Base-by-base conservation (phyloP, 2,329 filamentous ascomycete species). In the Pseudopithomyces maydicus region DNA sequence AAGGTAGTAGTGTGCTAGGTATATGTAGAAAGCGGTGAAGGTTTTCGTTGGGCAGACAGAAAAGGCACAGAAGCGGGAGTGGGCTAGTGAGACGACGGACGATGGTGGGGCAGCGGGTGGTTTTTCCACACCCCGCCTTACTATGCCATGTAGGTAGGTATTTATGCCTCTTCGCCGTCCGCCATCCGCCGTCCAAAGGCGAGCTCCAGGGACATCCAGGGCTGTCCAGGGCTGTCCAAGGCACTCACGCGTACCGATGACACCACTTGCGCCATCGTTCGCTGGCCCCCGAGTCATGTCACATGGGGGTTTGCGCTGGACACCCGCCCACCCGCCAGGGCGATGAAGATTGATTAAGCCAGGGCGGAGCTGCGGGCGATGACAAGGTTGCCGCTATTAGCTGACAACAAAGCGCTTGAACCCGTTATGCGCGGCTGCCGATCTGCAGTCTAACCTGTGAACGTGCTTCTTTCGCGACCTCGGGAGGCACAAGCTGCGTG, bases 61-160 rank as follows among this genome's bases (percentile, higher is more conserved):
- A 32, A 42, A 35, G 48, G 26, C 6, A 26, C 46, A 54, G 42
- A 33, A 32, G 53, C 29, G 33, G 53, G 55, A 35, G 36, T 36
- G 35, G 45, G 43, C 54, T 50, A 46, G 48, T 54, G 43, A 50
- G 45, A 43, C 36, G 32, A 36, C 43, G 43, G 23, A 45, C n/a
- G 26, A 55, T 52, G 54, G 61, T 63, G 60, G 63, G 59, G 63
- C 61, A 60, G 26, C 8, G 26, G 26, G 26, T 17, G 22, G n/a
- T 60, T 62, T 53, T 59, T 55, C 52, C 20, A 22, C 22, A 58
- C 58, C 57, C 56, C 56, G 57, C 58, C 55, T 47, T 54, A 29
- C 26, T 29, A 29, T 8, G 26, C 8, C 8, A 29, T 29, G 26
- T n/a, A n/a, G n/a, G n/a, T n/a, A n/a, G n/a, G n/a, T 41, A 33